phyloP scores from a whole-genome alignment of 768 basidiomycete genomes.

The Mycena floridula region DNA sequence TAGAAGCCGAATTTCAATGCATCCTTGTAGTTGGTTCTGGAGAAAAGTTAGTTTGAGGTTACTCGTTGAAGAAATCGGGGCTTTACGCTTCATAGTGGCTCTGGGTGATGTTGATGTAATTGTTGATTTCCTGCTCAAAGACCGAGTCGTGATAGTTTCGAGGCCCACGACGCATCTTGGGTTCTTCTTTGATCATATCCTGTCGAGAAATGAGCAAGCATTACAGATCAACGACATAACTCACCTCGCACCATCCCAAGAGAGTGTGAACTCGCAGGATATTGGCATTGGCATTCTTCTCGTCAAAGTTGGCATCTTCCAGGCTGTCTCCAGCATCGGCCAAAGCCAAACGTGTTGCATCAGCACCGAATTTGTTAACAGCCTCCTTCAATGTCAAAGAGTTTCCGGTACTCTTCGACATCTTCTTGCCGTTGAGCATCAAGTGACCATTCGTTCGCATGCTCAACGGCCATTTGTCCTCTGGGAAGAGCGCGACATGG shows the following conservation, averaged over 20 bases:
- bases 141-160: conserved; percentile 81
- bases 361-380: conserved; percentile 93
- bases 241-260: conserved; percentile 85
- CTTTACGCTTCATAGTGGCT: conserved; percentile 76
- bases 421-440: conserved; percentile 97
- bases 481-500: conserved; percentile 92
- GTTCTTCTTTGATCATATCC: conserved; percentile 76
- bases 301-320: conserved; percentile 99
- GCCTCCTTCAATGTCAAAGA: conserved; percentile 86
- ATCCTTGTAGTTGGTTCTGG: conserved; percentile 91
- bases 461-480: conserved; percentile 83
- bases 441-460: conserved; percentile 96
- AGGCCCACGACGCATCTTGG: conserved; percentile 67
- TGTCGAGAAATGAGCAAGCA: conserved; percentile 21
- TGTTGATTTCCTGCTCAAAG: conserved; percentile 89
- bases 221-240: conserved; percentile 12
- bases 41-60: not conserved
- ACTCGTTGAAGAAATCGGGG: not conserved
- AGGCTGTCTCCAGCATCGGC: conserved; percentile 97
- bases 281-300: conserved; percentile 95
- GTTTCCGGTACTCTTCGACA: conserved; percentile 97
- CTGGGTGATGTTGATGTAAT: conserved; percentile 78
- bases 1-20: conserved; percentile 94
- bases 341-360: conserved; percentile 85
- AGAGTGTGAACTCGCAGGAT: conserved; percentile 91